phyloP scores from a whole-genome alignment of 2,329 filamentous ascomycete species.

The Ascochyta clinopodiicola region DNA sequence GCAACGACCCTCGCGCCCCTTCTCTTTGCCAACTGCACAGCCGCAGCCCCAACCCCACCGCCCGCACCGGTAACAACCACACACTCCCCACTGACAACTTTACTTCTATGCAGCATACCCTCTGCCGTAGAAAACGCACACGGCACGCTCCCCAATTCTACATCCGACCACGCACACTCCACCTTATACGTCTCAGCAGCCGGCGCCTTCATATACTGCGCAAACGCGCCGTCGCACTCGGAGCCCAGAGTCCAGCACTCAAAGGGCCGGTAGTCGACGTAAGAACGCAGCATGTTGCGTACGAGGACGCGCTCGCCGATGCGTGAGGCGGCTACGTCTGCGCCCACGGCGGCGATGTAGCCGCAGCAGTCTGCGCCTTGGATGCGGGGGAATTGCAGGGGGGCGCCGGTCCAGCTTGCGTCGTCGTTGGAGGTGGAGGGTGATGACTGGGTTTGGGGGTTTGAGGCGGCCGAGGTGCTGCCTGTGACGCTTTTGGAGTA shows the following conservation, averaged over 20 bases:
- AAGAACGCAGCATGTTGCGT: background rate
- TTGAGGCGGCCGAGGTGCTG: background rate
- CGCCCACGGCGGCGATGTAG: conserved; percentile 10
- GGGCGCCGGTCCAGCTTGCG: conserved; percentile 13
- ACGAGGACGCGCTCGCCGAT: conserved; percentile 18
- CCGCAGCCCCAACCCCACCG: conserved; percentile 22
- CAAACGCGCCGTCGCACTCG: conserved; percentile 19
- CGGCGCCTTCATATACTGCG: conserved; percentile 16
- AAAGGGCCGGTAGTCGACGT: conserved; percentile 1
- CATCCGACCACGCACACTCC: conserved; percentile 11
- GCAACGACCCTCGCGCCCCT: conserved; percentile 14
- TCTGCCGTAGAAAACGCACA: conserved; percentile 21
- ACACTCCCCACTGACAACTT: conserved; percentile 2
- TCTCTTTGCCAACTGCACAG: conserved; percentile 16
- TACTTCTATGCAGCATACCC: conserved; percentile 16
- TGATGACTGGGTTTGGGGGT: background rate
- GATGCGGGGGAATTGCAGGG: conserved; percentile 15
- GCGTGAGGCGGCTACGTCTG: background rate
- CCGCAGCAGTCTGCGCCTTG: conserved; percentile 23
- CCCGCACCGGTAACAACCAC: conserved; percentile 18
- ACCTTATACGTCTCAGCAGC: conserved; percentile 8
- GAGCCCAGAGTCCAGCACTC: conserved; percentile 20
- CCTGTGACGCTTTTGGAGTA: conserved; percentile 16
- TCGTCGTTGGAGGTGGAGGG: background rate
- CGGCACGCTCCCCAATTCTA: conserved; percentile 15